Evolutionary conservation across 139 green algal species (phyloP), one percentile per base, ranked within the genome.

Genomic region (Auxenochlorella pyrenoidosa): DNA sequence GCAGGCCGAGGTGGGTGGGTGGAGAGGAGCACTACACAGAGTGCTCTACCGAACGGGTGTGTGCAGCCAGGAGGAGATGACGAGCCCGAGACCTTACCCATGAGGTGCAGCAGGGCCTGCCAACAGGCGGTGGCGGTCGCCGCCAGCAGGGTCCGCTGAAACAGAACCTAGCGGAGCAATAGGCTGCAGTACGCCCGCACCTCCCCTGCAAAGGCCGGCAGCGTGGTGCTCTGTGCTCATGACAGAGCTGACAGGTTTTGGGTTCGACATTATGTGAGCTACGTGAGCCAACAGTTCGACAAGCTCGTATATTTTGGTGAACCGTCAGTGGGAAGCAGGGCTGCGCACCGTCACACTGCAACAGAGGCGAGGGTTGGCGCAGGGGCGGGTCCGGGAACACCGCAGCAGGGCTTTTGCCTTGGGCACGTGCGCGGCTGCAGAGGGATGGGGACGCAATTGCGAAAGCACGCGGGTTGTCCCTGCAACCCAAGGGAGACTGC

Each of bases 41-140:
- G 8, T 54, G n/a, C n/a, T n/a, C n/a, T n/a, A n/a, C n/a, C n/a
- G n/a, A n/a, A n/a, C n/a, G n/a, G 47, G 47, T 54, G 47, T 54
- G 10, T 10, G 47, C 10, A 54, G 47, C 47, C 47, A 54, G 47
- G 47, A 54, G 47, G 12, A 68, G 44, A 0, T 3, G 1, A 32
- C 10, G 0, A 68, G 24, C 58, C 34, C 36, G 2, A 10, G 22
- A 26, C 10, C n/a, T 36, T 6, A n/a, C 59, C 47, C 47, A 30
- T 71, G 44, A 34, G 51, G 24, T 83, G 77, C 77, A 83, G 77
- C 77, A 81, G 30, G 43, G 43, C 43, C 43, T 81, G 43, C 43
- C 51, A n/a, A 10, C 44, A 34, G 72, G 63, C 22, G 63, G 63
- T 36, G 63, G 63, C 63, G 63, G 63, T 22, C 1, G 19, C 70